Evolutionary conservation across 495 filamentous ascomycete species (phyloP), one percentile per base, ranked within the genome.

Genomic region (Peziza echinospora): DNA sequence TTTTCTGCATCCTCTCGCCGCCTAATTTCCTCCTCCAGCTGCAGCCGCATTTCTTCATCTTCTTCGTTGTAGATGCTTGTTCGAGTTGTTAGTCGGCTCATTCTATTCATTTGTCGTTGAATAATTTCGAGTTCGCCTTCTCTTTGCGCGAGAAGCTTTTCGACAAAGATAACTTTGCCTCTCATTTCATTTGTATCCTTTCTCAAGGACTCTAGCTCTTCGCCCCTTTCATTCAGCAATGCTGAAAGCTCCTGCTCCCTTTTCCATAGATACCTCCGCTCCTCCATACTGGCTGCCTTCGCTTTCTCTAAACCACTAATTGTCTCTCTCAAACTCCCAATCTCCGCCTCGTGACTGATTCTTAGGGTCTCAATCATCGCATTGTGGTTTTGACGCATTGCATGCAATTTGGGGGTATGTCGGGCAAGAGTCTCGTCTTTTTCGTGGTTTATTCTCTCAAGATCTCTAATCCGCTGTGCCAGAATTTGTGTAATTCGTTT

Each of bases 161-260:
- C 55, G 41, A 58, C 24, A n/a, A 17, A 26, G 11, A 41, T 30
- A 7, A 59, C 41, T 39, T 34, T 47, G 16, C 50, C 48, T 11
- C 40, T 44, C 5, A 51, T 43, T 6, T 30, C 45, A 46, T 57
- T 48, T 11, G 34, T 54, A 45, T 52, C 47, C 2, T 39, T 45
- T 11, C 55, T 45, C 7, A 54, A 25, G 11, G 52, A 47, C 34
- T 59, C 56, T n/a, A 58, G 39, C 41, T 58, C 55, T 17, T 53
- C 51, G 34, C 54, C 56, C 21, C 53, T 59, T 13, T 51, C 55
- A 11, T 59, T 51, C 8, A 58, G 44, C 3, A 50, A 46, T 2
- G 46, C 44, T 11, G 47, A 23, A 2, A 51, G 23, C 16, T 58
- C 53, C 8, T 30, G 41, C 42, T 59, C 51, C 16, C 49, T 23